Conservation (phyloP, 768 basidiomycete genomes). For the Suillus weaverae region DNA sequence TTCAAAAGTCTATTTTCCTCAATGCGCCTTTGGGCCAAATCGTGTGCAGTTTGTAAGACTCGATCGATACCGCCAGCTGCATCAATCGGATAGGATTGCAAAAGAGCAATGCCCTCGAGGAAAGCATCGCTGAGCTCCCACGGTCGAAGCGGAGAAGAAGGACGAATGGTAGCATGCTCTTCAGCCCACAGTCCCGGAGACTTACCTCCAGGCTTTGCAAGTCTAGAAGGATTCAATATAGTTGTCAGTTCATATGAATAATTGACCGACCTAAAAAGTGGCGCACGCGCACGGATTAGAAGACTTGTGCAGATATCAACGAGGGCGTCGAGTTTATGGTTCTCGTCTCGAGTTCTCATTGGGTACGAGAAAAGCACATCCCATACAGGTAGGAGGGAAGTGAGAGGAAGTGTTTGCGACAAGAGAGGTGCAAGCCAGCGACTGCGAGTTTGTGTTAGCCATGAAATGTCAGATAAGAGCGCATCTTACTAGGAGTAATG, state of each 20-base stretch:
- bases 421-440: constrained; percentile 75
- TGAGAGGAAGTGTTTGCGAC: constrained; percentile 69
- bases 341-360: constrained; percentile 48
- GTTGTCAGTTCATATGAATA: constrained; percentile 7
- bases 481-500: constrained; percentile 76
- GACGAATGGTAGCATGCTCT: constrained; percentile 37
- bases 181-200: constrained; percentile 56
- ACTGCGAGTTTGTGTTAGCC: constrained; percentile 36
- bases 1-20: constrained; percentile 36
- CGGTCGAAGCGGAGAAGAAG: constrained; percentile 44
- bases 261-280: constrained; percentile 52
- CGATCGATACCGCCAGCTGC: constrained; percentile 69
- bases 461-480: background rate
- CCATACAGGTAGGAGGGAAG: constrained; percentile 63
- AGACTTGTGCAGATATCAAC: constrained; percentile 70
- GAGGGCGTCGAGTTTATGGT: constrained; percentile 68
- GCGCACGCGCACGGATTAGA: constrained; percentile 56
- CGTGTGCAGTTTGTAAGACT: constrained; percentile 65
- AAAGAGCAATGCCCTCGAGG: constrained; percentile 60
- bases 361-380: constrained; percentile 67
- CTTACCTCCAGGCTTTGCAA: constrained; percentile 48
- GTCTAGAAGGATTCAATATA: constrained; percentile 34
- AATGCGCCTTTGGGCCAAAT: constrained; percentile 54
- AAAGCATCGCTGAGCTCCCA: constrained; percentile 65
- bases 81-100: constrained; percentile 65